Conservation (phyloP, 2,329 filamentous ascomycete species). For the Epichloe amarillans region DNA sequence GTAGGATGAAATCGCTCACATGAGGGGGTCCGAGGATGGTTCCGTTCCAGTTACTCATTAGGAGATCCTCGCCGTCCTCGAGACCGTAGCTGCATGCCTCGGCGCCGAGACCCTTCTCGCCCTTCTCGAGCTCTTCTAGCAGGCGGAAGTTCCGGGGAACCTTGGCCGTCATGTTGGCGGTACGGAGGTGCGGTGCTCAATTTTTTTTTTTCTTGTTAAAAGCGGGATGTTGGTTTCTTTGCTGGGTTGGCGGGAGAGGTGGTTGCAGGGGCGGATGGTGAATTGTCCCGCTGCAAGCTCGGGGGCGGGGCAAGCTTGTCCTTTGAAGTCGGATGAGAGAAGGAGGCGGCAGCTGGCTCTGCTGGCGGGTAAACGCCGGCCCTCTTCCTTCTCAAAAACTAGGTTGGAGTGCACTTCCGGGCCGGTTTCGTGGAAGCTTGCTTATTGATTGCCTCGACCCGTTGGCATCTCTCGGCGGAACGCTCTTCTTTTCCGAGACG, state of each 20-base stretch:
- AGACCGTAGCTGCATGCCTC: constrained; percentile 96
- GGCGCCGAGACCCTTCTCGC: constrained; percentile 91
- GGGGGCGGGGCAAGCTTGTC: neutral
- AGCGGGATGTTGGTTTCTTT: neutral
- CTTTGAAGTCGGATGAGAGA: neutral
- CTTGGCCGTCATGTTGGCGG: constrained; percentile 31
- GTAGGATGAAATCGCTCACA: constrained; percentile 32
- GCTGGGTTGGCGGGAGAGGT: neutral
- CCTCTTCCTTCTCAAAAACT: neutral
- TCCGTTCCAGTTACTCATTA: constrained; percentile 98
- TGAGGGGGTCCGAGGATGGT: constrained; percentile 95
- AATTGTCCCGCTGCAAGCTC: neutral
- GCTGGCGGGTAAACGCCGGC: constrained; percentile 8
- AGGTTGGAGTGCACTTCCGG: neutral
- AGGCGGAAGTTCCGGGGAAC: constrained; percentile 93
- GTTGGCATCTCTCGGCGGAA: neutral
- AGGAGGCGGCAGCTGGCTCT: neutral
- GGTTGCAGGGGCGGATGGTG: neutral
- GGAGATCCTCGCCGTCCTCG: constrained; percentile 82
- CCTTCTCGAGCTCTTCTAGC: constrained; percentile 95
- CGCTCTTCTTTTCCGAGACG: neutral
- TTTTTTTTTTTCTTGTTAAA: neutral
- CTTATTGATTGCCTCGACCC: neutral
- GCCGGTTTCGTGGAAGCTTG: neutral
- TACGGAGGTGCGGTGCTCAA: neutral